Evolutionary conservation across 208 protist genomes (phyloP), one percentile per base, ranked within the genome.

Genomic region (Acanthamoeba castellanii): DNA sequence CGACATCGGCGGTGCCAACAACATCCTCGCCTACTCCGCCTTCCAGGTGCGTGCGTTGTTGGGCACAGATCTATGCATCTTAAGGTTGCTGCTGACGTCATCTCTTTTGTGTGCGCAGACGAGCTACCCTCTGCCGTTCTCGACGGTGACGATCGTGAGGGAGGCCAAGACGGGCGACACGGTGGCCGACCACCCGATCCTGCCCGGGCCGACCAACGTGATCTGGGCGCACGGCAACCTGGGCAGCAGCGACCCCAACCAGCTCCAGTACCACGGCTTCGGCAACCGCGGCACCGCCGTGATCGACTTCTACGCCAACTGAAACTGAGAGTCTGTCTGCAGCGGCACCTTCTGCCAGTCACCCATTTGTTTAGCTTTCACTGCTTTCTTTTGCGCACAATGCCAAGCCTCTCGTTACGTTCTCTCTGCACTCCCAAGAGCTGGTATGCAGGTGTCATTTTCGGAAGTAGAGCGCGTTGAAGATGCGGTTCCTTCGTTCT

Each of bases 21-120:
- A 91, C 85, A 91, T 91, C 85, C 85, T 91, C 34, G 78, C 37
- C n/a, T 85, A 22, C 42, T 85, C 47, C 25, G 78, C 45, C 78
- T 85, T 85, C 45, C 78, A 85, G 47, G 78, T 59, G 20, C 57
- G 18, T 18, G 50, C 50, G 14, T 30, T 18, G 22, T 32, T 9
- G n/a, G 20, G 9, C 20, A 70, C 64, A 7, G 8, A 27, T 16
- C 3, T 72, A 8, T 14, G 30, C 7, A 30, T 27, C 61, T 30
- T 20, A n/a, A n/a, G 61, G 61, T 68, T 1, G 25, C 25, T 34
- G 66, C 30, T 72, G 7, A 72, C 66, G 6, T 34, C 22, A 27
- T 72, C 57, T 20, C 55, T 22, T 22, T 5, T 57, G 52, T 18
- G 11, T 0, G 11, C 59, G 5, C 37, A 85, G 47, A 85, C 45